phyloP scores from a whole-genome alignment of 2,329 filamentous ascomycete genomes.

The Akanthomyces uredinophilus region DNA sequence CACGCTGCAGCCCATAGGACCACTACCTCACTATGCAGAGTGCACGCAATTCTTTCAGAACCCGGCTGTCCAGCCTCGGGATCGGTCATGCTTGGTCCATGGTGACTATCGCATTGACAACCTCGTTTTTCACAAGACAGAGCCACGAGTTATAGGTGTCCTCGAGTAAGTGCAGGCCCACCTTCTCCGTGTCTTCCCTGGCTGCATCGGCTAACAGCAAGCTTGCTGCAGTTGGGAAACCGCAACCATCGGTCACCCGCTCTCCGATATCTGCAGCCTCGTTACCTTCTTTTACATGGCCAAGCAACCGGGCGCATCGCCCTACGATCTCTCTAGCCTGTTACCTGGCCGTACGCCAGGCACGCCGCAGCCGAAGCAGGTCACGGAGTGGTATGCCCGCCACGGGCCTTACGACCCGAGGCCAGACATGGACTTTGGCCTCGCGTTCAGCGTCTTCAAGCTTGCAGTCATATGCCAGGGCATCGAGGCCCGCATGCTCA shows the following conservation, averaged over 20 bases:
- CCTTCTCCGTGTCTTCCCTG: background rate
- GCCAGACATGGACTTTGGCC: slow-evolving; percentile 55
- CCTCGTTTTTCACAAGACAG: slow-evolving; percentile 73
- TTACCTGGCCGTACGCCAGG: slow-evolving; percentile 59
- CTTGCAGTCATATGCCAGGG: slow-evolving; percentile 68
- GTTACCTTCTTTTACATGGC: slow-evolving; percentile 21
- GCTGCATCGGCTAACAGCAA: slow-evolving; percentile 16
- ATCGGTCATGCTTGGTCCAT: slow-evolving; percentile 70
- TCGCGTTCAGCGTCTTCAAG: slow-evolving; percentile 58
- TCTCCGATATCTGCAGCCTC: slow-evolving; percentile 77
- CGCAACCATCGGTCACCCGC: slow-evolving; percentile 83
- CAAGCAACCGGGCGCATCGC: background rate
- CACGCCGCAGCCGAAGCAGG: slow-evolving; percentile 41
- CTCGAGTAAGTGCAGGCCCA: slow-evolving; percentile 55
- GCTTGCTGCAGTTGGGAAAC: slow-evolving; percentile 68
- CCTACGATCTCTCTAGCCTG: slow-evolving; percentile 40
- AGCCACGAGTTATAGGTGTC: slow-evolving; percentile 77
- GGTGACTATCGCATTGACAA: slow-evolving; percentile 88
- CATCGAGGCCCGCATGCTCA: slow-evolving; percentile 82
- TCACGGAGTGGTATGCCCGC: slow-evolving; percentile 37
- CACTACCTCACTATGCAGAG: slow-evolving; percentile 73
- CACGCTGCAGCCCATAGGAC: slow-evolving; percentile 64
- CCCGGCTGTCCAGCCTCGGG: slow-evolving; percentile 58
- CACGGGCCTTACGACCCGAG: slow-evolving; percentile 65
- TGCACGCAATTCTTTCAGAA: slow-evolving; percentile 70